A percentile compares a stretch with the other conserved stretches of the same genome.
phyloP scores from a whole-genome alignment of 495 filamentous ascomycete species.

The Hypoxylon fuscum region DNA sequence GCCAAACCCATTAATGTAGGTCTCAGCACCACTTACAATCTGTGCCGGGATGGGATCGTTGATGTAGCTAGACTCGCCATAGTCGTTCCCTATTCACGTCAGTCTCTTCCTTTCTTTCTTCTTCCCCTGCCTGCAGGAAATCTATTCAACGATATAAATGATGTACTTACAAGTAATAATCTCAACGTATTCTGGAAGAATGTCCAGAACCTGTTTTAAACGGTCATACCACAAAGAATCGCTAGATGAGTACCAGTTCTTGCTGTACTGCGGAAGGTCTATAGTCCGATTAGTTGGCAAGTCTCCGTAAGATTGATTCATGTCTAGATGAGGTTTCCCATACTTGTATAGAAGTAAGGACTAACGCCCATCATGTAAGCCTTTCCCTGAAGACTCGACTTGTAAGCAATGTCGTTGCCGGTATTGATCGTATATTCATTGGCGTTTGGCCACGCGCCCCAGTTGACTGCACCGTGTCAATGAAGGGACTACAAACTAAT shows the following conservation, averaged over 20 bases:
- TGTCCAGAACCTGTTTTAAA: slow-evolving; percentile 72
- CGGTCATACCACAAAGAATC: slow-evolving; percentile 79
- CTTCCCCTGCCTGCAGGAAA: no score
- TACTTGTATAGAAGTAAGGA: slow-evolving; percentile 75
- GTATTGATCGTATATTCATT: slow-evolving; percentile 63
- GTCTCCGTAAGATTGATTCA: not conserved
- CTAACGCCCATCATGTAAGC: slow-evolving; percentile 83
- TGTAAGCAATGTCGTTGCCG: slow-evolving; percentile 64
- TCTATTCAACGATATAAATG: slow-evolving; percentile 29
- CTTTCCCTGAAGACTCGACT: slow-evolving; percentile 59
- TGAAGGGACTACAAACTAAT: not conserved
- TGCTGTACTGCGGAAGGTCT: slow-evolving; percentile 72
- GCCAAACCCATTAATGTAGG: slow-evolving; percentile 56
- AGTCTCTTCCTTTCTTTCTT: no score
- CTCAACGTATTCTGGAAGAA: slow-evolving; percentile 72
- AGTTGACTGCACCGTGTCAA: slow-evolving; percentile 57
- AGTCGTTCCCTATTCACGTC: slow-evolving; percentile 73
- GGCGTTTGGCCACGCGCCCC: slow-evolving; percentile 77
- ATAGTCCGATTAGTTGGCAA: slow-evolving; percentile 35
- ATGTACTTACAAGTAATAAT: slow-evolving; percentile 54
- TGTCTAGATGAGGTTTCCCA: slow-evolving; percentile 22
- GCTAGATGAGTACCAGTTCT: slow-evolving; percentile 78
- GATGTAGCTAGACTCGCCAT: slow-evolving; percentile 79
- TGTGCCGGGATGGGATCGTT: slow-evolving; percentile 61
- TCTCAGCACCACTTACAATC: slow-evolving; percentile 59